phyloP scores from a whole-genome alignment of 2,329 filamentous ascomycete species.

The Colletotrichum shisoi region DNA sequence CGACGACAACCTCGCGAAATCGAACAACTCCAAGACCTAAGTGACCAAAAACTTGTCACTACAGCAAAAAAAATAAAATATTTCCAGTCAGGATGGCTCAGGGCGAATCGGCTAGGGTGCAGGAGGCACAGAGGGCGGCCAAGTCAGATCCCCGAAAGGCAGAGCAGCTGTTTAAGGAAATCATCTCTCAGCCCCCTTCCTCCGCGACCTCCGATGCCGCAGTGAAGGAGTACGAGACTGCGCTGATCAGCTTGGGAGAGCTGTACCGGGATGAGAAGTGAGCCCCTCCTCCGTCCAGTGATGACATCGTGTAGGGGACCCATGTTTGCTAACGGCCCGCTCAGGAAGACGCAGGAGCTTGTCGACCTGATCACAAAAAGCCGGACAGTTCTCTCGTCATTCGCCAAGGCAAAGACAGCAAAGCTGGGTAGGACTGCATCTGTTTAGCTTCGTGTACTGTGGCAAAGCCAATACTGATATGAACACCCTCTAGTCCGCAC shows the following conservation, averaged over 20 bases:
- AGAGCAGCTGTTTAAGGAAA: conserved; percentile 86
- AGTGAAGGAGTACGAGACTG: conserved; percentile 88
- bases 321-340: conserved; percentile 32
- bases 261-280: conserved; percentile 89
- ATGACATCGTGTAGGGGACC: conserved; percentile 43
- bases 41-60: not conserved
- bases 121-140: conserved; percentile 85
- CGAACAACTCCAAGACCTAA: not conserved
- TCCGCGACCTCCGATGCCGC: conserved; percentile 83
- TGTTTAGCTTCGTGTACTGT: not conserved
- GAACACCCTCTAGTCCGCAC: conserved; percentile 76
- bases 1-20: conserved; percentile 29
- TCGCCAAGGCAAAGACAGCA: conserved; percentile 98
- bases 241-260: conserved; percentile 87
- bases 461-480: not conserved
- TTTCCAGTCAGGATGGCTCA: conserved; percentile 60
- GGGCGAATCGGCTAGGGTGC: conserved; percentile 72
- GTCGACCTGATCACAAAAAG: conserved; percentile 90
- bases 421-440: conserved; percentile 79
- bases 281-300: conserved; percentile 46
- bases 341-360: conserved; percentile 80
- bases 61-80: conserved; percentile 3
- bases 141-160: conserved; percentile 84
- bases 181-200: conserved; percentile 84
- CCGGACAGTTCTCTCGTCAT: conserved; percentile 88